phyloP scores from a whole-genome alignment of 352 stramenopile genomes.

The Globisporangium iwayamae region DNA sequence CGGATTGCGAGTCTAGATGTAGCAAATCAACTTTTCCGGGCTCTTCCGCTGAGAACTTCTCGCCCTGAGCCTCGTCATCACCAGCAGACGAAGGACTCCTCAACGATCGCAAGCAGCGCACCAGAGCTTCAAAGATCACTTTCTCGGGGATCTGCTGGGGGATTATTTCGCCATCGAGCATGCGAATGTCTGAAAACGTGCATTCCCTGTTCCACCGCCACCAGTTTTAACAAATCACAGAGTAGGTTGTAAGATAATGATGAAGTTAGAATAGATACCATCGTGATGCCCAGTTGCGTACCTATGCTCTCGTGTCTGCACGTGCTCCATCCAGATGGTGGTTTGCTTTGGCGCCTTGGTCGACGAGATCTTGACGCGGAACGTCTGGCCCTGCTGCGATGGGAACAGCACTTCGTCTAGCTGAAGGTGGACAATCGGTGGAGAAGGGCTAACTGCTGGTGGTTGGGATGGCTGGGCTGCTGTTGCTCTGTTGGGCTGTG shows the following conservation, averaged over 20 bases:
- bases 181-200: constrained; percentile 24
- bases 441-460: not conserved
- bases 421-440: constrained; percentile 20
- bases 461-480: too few relatives aligned
- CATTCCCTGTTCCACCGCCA: constrained; percentile 14
- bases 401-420: constrained; percentile 29
- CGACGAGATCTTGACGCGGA: constrained; percentile 26
- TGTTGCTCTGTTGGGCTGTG: not conserved
- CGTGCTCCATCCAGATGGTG: constrained; percentile 31
- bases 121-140: constrained; percentile 30
- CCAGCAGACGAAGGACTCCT: constrained; percentile 9
- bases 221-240: not conserved
- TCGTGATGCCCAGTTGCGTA: not conserved
- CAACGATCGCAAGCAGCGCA: constrained; percentile 25
- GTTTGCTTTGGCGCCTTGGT: constrained; percentile 4
- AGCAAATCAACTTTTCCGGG: constrained; percentile 30
- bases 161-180: constrained; percentile 24
- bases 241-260: not conserved
- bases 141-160: constrained; percentile 9
- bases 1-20: constrained; percentile 9
- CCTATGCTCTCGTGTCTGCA: constrained; percentile 23
- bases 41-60: constrained; percentile 15
- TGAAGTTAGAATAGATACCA: not conserved
- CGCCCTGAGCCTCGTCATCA: constrained; percentile 2
- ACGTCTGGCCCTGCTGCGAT: constrained; percentile 22